phyloP scores from a whole-genome alignment of 1,284 basidiomycete species.

The Papiliotrema fonsecae region DNA sequence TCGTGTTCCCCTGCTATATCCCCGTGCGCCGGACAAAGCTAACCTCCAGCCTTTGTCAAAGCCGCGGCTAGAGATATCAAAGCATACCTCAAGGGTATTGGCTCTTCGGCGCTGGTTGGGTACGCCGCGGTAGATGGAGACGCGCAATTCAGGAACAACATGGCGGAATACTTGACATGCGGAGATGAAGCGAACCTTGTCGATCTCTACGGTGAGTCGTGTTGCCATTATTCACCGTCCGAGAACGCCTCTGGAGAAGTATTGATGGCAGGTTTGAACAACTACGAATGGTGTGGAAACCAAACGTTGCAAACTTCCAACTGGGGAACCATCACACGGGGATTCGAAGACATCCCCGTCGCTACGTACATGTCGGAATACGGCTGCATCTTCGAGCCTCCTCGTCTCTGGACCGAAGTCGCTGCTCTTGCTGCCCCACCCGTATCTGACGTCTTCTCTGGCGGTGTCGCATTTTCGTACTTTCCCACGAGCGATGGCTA shows the following conservation, averaged over 20 bases:
- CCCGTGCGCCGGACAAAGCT: conserved; percentile 1
- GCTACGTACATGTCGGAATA: conserved; percentile 88
- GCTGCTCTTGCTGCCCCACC: conserved; percentile 64
- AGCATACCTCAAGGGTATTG: conserved; percentile 70
- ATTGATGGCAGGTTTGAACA: conserved; percentile 38
- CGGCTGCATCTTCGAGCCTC: conserved; percentile 63
- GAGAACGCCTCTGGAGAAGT: too few relatives aligned
- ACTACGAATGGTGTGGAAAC: conserved; percentile 69
- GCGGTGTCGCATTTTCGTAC: conserved; percentile 72
- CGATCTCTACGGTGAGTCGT: conserved; percentile 78
- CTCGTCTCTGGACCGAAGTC: conserved; percentile 77
- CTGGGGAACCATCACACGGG: conserved; percentile 48
- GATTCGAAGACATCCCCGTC: conserved; percentile 59
- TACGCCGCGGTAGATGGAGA: conserved; percentile 81
- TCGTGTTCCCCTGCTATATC: too few relatives aligned
- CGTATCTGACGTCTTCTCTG: conserved; percentile 77
- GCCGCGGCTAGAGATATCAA: conserved; percentile 83
- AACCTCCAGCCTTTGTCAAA: conserved; percentile 64
- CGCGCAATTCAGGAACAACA: conserved; percentile 59
- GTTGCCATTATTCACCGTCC: too few relatives aligned
- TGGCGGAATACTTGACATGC: conserved; percentile 78
- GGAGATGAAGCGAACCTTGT: conserved; percentile 66
- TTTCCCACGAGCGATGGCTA: conserved; percentile 76
- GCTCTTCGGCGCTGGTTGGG: conserved; percentile 66
- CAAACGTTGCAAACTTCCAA: conserved; percentile 56